A percentile compares a stretch with the other conserved stretches of the same genome.
phyloP scores from a whole-genome alignment of 331 rosid species.

The Rhamnella rubrinervis region DNA sequence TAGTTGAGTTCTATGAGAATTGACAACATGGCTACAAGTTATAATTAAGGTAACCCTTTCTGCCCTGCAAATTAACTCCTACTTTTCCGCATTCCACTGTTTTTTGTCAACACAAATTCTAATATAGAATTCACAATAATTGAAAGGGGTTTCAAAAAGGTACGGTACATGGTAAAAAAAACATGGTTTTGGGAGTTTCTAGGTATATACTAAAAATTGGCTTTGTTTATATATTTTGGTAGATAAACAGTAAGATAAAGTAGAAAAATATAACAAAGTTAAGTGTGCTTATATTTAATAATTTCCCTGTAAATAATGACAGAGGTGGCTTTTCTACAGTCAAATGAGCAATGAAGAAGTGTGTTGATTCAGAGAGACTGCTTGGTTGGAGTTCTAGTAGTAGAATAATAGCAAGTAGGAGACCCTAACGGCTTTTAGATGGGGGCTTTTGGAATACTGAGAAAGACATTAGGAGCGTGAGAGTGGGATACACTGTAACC shows the following conservation, averaged over 20 bases:
- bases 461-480: conserved; percentile 14
- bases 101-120: too few relatives aligned
- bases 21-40: too few relatives aligned
- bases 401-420: background rate
- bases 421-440: conserved; percentile 6
- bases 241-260: background rate
- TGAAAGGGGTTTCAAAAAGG: too few relatives aligned
- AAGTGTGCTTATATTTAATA: background rate
- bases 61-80: too few relatives aligned
- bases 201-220: too few relatives aligned
- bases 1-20: too few relatives aligned
- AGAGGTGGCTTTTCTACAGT: conserved; percentile 1
- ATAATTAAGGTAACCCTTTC: too few relatives aligned
- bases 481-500: conserved; percentile 24
- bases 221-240: too few relatives aligned
- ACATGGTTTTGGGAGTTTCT: too few relatives aligned
- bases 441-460: background rate
- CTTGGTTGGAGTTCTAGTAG: background rate
- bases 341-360: conserved; percentile 24
- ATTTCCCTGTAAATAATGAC: background rate
- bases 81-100: too few relatives aligned
- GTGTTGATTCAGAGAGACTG: conserved; percentile 10
- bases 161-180: too few relatives aligned
- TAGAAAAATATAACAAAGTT: background rate
- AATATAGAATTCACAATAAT: too few relatives aligned